Percentiles rank a stretch among this genome's conserved stretches.
These are phyloP conservation scores for Trichoderma sp. DNA, from an alignment of 2,329 filamentous ascomycete species.

Conservation along the genomic window DNA sequence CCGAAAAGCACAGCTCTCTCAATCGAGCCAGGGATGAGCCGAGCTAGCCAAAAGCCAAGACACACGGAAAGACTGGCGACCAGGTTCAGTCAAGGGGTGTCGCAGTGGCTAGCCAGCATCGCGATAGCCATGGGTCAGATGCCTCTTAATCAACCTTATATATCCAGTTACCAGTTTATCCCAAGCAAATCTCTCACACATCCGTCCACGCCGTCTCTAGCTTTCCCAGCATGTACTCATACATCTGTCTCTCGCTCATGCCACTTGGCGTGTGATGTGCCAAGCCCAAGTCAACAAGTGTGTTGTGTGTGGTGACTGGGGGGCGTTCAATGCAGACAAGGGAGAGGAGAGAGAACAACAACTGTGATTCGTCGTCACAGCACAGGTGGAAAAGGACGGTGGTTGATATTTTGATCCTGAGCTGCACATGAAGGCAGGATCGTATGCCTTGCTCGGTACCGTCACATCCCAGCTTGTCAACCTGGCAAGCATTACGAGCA, in stretches of 20 bases:
- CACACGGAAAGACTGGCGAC: conserved; percentile 6
- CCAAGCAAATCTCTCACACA: neutral
- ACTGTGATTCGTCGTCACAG: conserved; percentile 4
- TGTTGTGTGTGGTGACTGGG: neutral
- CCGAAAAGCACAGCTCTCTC: conserved; percentile 6
- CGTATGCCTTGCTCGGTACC: conserved; percentile 12
- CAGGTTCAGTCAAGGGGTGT: conserved; percentile 12
- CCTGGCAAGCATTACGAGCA: neutral
- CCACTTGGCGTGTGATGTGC: neutral
- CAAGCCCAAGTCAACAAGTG: neutral
- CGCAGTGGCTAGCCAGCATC: neutral
- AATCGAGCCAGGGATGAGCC: conserved; percentile 4
- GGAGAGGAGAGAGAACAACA: neutral
- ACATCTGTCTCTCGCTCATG: neutral
- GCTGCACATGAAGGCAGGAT: conserved; percentile 17
- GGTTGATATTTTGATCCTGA: conserved; percentile 1
- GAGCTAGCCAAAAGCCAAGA: conserved; percentile 18
- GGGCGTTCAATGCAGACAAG: conserved; percentile 6
- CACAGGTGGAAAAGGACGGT: neutral
- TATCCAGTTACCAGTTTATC: neutral
- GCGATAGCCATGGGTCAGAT: conserved; percentile 19
- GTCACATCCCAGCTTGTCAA: neutral
- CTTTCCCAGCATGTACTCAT: neutral
- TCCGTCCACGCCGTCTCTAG: neutral
- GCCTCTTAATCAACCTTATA: conserved; percentile 20